Evolutionary conservation across 2,329 filamentous ascomycete genomes (phyloP), one percentile per base, ranked within the genome.

Genomic region (Colletotrichum tropicale): DNA sequence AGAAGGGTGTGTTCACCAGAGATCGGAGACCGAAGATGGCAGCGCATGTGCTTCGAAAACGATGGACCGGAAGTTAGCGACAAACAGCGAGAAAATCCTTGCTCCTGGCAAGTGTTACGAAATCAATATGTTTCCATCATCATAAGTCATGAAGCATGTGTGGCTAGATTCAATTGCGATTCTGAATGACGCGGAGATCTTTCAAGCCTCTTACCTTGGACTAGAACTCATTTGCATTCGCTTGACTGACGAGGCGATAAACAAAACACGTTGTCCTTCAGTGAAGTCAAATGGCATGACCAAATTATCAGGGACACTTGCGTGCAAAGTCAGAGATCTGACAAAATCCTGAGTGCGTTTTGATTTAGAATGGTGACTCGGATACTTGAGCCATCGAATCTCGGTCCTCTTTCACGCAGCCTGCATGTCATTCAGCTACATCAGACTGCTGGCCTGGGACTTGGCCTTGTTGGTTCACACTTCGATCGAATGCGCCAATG

Each of bases 1-100:
- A 81, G 72, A 80, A 80, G 74, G 79, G 80, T 4, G 74, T 81
- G 2, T 81, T 81, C 28, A 79, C 78, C 2, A 48, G 80, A n/a
- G 80, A 81, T n/a, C 48, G 78, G n/a, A 74, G 68, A 21, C 80
- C 80, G 0, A 80, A 80, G 72, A 71, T 66, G 21, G 71, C 79
- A 6, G 78, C 66, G 10, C 70, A 70, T 6, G 62, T 71, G 9
- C 67, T 81, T 12, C 78, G 60, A 62, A 73, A 55, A 55, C 66
- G 78, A 15, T 80, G 78, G 78, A 60, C n/a, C 7, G 62, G 24
- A 8, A 18, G n/a, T 13, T 52, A 52, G 43, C 10, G 10, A 21
- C n/a, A 21, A 3, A n/a, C 38, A n/a, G 18, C 8, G n/a, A 12
- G 12, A 48, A 5, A 12, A 6, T 10, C 6, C 18, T n/a, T n/a